Evolutionary conservation across 2,329 filamentous ascomycete species (phyloP).

Genomic region (Corinectria fuckeliana): DNA sequence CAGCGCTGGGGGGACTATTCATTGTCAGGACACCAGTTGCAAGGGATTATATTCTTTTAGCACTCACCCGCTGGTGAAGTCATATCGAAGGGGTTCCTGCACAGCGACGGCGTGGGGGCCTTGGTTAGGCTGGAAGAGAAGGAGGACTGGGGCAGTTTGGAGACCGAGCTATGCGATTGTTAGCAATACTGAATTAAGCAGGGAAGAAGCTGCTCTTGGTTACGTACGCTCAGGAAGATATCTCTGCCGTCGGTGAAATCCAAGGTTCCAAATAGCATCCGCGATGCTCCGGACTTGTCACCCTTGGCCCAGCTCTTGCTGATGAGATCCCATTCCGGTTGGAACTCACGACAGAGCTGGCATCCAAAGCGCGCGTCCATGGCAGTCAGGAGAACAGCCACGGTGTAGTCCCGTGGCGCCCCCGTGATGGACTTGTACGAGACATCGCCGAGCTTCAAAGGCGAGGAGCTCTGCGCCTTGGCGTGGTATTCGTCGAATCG

Average conservation of each 20-base stretch:
- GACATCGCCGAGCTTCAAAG: constrained; percentile 79
- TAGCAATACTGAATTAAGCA: neutral
- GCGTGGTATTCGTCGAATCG: constrained; percentile 75
- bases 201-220: neutral
- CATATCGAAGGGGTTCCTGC: constrained; percentile 76
- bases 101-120: constrained; percentile 79
- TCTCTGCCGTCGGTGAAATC: constrained; percentile 87
- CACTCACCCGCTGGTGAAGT: constrained; percentile 80
- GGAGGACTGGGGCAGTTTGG: constrained; percentile 89
- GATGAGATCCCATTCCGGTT: constrained; percentile 91
- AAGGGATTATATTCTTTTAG: neutral
- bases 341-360: constrained; percentile 85
- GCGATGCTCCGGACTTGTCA: constrained; percentile 75
- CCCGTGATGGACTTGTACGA: constrained; percentile 78
- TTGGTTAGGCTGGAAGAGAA: constrained; percentile 84
- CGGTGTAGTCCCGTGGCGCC: constrained; percentile 81
- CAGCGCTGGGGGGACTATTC: constrained; percentile 73
- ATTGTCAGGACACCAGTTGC: neutral
- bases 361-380: constrained; percentile 85
- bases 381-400: constrained; percentile 85
- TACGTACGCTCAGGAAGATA: constrained; percentile 80
- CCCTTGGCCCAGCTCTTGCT: constrained; percentile 86
- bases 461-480: constrained; percentile 68
- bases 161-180: constrained; percentile 74
- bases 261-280: constrained; percentile 80